A percentile compares a stretch with the other conserved stretches of the same genome.
These are phyloP conservation scores for Rhododendron williamsianum DNA, from an alignment of 148 eudicot species.

Conservation along the genomic window DNA sequence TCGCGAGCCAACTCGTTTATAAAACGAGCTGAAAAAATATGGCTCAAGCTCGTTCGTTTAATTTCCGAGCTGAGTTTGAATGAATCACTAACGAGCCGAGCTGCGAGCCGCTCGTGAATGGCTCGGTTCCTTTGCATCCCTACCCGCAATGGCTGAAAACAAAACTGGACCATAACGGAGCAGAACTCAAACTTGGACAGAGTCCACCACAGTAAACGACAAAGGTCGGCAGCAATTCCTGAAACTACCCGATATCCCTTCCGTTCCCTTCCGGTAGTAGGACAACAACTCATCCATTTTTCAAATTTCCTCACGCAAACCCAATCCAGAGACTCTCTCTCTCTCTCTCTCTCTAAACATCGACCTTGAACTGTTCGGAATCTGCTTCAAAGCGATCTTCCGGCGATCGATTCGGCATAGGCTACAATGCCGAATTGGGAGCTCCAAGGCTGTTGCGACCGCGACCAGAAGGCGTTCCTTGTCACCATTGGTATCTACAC, in stretches of 20 bases:
- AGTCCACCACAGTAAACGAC: neutral
- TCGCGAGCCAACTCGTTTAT: too few species aligned
- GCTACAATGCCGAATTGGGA: conserved; percentile 62
- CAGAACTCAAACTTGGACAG: too few species aligned
- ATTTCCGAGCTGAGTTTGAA: too few species aligned
- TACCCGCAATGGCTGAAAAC: too few species aligned
- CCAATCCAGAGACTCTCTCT: neutral
- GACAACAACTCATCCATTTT: neutral
- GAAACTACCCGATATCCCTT: neutral
- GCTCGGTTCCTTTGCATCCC: too few species aligned
- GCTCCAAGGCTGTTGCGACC: conserved; percentile 61
- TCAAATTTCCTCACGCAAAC: neutral
- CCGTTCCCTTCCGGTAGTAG: neutral
- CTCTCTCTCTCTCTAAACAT: neutral
- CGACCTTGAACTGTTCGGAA: neutral
- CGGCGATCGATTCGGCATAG: conserved; percentile 5
- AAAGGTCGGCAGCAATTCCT: neutral
- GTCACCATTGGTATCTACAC: conserved; percentile 59
- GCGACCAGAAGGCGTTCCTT: conserved; percentile 54
- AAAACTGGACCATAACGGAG: too few species aligned
- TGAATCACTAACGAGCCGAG: too few species aligned
- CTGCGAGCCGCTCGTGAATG: too few species aligned
- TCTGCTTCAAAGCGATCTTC: neutral
- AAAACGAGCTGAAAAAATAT: too few species aligned
- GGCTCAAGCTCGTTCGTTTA: too few species aligned